phyloP scores from a whole-genome alignment of 2,329 filamentous ascomycete species.

The Ilyonectria robusta region DNA sequence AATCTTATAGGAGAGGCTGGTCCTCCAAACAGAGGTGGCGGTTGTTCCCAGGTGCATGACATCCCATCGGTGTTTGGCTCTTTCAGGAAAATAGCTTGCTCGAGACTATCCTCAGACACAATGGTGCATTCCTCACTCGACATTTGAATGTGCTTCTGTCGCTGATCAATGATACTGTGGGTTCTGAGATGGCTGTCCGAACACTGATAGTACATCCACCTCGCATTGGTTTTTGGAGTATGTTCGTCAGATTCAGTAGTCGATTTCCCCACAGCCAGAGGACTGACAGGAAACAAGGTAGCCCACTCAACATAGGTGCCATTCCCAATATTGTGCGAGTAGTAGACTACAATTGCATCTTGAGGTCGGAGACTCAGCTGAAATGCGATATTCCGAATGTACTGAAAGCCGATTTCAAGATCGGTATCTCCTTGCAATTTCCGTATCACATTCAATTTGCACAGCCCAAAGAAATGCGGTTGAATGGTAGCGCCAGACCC shows the following conservation, averaged over 20 bases:
- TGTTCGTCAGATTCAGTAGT: background rate
- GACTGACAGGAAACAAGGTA: background rate
- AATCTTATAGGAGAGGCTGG: slow-evolving; percentile 4
- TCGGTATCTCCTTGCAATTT: slow-evolving; percentile 10
- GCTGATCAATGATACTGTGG: slow-evolving; percentile 1
- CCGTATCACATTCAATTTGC: slow-evolving; percentile 9
- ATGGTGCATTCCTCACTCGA: background rate
- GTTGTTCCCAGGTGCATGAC: slow-evolving; percentile 13
- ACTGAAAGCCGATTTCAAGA: slow-evolving; percentile 10
- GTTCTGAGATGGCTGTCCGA: background rate
- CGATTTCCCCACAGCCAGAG: too few species aligned
- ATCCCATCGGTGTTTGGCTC: background rate
- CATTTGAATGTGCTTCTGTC: background rate
- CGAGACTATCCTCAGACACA: background rate
- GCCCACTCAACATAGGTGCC: slow-evolving; percentile 16
- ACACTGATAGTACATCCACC: slow-evolving; percentile 10
- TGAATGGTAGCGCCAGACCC: slow-evolving; percentile 5
- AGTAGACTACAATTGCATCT: slow-evolving; percentile 16
- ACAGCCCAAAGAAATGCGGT: slow-evolving; percentile 18
- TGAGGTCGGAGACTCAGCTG: background rate
- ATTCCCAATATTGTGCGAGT: background rate
- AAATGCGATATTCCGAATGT: slow-evolving; percentile 9
- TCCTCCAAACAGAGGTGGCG: slow-evolving; percentile 6
- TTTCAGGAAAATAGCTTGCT: background rate
- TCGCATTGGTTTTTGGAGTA: background rate